Conservation (phyloP, 371 early-diverging fungal species). For the Syncephalastrum racemosum region DNA sequence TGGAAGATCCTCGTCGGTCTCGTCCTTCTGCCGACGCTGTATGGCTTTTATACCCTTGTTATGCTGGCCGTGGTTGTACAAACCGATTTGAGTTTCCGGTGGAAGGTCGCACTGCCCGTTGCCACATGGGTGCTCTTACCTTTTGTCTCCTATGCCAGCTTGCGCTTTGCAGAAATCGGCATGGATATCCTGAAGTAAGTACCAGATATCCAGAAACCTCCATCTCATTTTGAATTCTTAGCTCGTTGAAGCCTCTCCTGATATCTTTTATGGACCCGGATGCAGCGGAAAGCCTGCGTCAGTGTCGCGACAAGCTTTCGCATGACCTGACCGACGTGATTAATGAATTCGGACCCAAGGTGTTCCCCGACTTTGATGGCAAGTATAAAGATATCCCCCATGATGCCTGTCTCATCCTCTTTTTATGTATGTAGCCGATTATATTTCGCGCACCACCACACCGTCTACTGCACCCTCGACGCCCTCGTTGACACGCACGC, state of each 20-base stretch:
- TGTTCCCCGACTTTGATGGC: conserved; percentile 73
- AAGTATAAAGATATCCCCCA: not conserved
- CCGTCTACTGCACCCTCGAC: conserved; percentile 4
- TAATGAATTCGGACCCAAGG: conserved; percentile 80
- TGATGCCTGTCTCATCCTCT: not conserved
- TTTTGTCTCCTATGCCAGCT: conserved; percentile 68
- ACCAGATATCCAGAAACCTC: not conserved
- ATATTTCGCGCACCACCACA: conserved; percentile 17
- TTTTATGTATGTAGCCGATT: conserved; percentile 15
- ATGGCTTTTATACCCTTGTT: conserved; percentile 62
- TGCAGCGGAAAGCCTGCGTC: conserved; percentile 48
- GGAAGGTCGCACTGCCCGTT: conserved; percentile 15
- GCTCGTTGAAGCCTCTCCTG: conserved; percentile 78
- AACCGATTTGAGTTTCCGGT: conserved; percentile 18
- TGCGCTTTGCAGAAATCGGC: conserved; percentile 82
- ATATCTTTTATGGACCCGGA: conserved; percentile 59
- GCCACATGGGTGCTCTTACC: conserved; percentile 52
- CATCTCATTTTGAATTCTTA: conserved; percentile 10
- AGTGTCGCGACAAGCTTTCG: conserved; percentile 68
- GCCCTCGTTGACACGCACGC: conserved; percentile 9
- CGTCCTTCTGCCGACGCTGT: conserved; percentile 69
- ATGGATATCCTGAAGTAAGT: conserved; percentile 70
- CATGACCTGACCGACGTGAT: conserved; percentile 72
- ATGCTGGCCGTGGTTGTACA: conserved; percentile 38
- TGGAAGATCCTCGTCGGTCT: conserved; percentile 87